These are phyloP conservation scores for Fusarium sp. DNA, from an alignment of 2,329 filamentous ascomycete genomes.

Conservation along the genomic window DNA sequence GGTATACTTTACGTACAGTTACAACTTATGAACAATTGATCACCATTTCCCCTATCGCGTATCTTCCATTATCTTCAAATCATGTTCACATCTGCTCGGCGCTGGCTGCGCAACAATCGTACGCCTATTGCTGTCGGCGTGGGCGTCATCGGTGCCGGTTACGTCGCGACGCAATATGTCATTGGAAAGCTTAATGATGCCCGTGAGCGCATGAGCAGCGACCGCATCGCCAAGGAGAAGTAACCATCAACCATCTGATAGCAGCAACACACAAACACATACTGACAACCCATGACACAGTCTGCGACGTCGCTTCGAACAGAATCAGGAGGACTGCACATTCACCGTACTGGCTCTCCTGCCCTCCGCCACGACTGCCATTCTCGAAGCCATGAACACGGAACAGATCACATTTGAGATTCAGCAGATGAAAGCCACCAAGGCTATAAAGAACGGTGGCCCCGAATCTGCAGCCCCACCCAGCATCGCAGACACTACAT, in stretches of 20 bases:
- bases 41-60: neutral
- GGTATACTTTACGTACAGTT: neutral
- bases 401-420: conserved; percentile 93
- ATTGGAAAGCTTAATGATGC: conserved; percentile 91
- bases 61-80: conserved; percentile 18
- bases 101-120: conserved; percentile 92
- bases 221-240: conserved; percentile 97
- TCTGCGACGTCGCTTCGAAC: conserved; percentile 93
- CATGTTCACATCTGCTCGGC: conserved; percentile 78
- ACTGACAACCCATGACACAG: conserved; percentile 55
- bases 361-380: conserved; percentile 88
- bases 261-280: neutral
- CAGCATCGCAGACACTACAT: conserved; percentile 73
- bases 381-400: conserved; percentile 87
- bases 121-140: conserved; percentile 88
- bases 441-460: conserved; percentile 65
- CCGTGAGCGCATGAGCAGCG: conserved; percentile 94
- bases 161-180: conserved; percentile 92
- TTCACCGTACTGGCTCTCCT: conserved; percentile 97
- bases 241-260: conserved; percentile 53
- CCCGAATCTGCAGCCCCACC: conserved; percentile 64
- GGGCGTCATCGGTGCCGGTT: conserved; percentile 87
- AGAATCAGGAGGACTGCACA: conserved; percentile 98
- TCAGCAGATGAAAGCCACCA: conserved; percentile 86
- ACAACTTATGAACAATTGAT: conserved; percentile 31